Conservation (phyloP, 352 stramenopile species). For the Phytophthora pini region DNA sequence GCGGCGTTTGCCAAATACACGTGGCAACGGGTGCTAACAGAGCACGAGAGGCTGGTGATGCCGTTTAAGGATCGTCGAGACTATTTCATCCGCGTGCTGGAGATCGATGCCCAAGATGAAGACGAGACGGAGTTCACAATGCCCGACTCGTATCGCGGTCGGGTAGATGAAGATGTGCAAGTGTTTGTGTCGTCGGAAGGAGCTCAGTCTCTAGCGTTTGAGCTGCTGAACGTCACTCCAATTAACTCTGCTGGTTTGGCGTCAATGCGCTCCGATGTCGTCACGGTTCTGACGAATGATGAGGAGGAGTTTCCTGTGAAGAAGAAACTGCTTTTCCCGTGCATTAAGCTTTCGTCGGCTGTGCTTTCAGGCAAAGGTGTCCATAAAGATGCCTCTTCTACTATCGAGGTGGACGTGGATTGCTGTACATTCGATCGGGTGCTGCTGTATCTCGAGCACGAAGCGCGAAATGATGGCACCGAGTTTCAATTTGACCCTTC, state of each 20-base stretch:
- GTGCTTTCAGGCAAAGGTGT: slow-evolving; percentile 78
- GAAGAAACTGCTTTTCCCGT: slow-evolving; percentile 90
- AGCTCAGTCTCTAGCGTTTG: slow-evolving; percentile 35
- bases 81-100: slow-evolving; percentile 78
- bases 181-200: slow-evolving; percentile 71
- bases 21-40: slow-evolving; percentile 72
- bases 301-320: slow-evolving; percentile 91
- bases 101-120: slow-evolving; percentile 74
- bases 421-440: slow-evolving; percentile 91
- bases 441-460: slow-evolving; percentile 88
- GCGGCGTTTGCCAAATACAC: slow-evolving; percentile 58
- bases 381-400: slow-evolving; percentile 72
- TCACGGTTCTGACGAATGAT: slow-evolving; percentile 83
- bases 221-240: slow-evolving; percentile 45
- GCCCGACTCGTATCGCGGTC: slow-evolving; percentile 79
- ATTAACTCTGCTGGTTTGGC: slow-evolving; percentile 37
- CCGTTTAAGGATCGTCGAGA: slow-evolving; percentile 49
- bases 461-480: slow-evolving; percentile 65
- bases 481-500: slow-evolving; percentile 86
- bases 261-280: slow-evolving; percentile 69
- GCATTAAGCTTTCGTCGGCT: slow-evolving; percentile 86
- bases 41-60: slow-evolving; percentile 82
- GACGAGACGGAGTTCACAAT: slow-evolving; percentile 87
- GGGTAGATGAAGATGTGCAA: slow-evolving; percentile 64
- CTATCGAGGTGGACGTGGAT: slow-evolving; percentile 80